Evolutionary conservation across 306 rosid genomes (phyloP), one percentile per base, ranked within the genome.

Genomic region (Quercus variabilis): DNA sequence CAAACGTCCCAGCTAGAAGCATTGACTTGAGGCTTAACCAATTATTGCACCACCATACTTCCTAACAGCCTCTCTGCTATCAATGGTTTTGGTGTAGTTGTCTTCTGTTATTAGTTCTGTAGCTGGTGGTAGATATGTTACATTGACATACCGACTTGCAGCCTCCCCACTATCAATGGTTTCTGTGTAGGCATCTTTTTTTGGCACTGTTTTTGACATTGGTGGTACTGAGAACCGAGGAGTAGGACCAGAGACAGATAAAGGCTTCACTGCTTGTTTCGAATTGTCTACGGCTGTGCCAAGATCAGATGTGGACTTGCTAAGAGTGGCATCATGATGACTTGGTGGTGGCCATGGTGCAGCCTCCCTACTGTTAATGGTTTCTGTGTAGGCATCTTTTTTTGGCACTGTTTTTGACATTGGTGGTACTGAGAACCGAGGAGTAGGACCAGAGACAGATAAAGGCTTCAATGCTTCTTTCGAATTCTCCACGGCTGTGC

Each of bases 231-330:
- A 2, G 54, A 4, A 14, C 2, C 33, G 64, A 12, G 76, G 57
- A 20, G 20, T 13, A 28, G 18, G 25, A 1, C 62, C 33, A 46
- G 17, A 76, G 46, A 67, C 13, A 1, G 52, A 41, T 5, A 60
- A 76, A 1, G 71, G 54, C 75, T 51, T 83, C 10, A 74, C 74
- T 49, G 78, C 78, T 79, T 90, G 82, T 64, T 49, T 80, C 76
- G 77, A 49, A 70, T 18, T 76, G 49, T 70, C 81, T 78, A 82
- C 41, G 21, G 78, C 84, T 62, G 56, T 83, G 20, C 57, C 82
- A 57, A 76, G 81, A 33, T 92, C 87, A 72, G 64, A 62, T 31
- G 77, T 90, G 7, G 97, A 83, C 60, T 26, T 28, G 33, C 83
- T 83, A 19, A 90, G 77, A 4, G 19, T 83, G 20, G 70, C 73